Percentiles rank a stretch among this genome's conserved stretches.
phyloP scores from a whole-genome alignment of 257 asterid genomes.

The Osmanthus fragrans region DNA sequence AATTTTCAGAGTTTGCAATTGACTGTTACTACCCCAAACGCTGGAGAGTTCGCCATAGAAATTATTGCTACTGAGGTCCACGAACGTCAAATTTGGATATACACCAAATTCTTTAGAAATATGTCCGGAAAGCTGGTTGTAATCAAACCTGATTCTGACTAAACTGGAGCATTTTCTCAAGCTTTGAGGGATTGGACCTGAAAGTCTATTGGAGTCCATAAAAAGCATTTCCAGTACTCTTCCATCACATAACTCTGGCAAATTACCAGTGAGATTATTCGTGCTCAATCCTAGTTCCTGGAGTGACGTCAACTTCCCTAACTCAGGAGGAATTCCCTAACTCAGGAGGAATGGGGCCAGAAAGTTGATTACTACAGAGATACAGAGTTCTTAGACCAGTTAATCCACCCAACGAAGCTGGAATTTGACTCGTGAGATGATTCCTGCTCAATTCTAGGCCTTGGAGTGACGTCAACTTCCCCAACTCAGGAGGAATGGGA shows the following conservation, averaged over 20 bases:
- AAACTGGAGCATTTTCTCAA: constrained; percentile 5
- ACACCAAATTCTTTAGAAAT: constrained; percentile 9
- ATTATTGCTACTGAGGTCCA: not conserved
- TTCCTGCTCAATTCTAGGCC: too few species aligned
- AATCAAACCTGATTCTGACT: not conserved
- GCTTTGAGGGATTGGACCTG: constrained; percentile 9
- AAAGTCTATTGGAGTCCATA: constrained; percentile 7
- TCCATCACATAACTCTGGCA: constrained; percentile 15
- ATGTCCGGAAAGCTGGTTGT: constrained; percentile 13
- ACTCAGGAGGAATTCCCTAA: too few species aligned
- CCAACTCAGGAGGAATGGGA: too few species aligned
- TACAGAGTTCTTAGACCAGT: too few species aligned
- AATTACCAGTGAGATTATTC: too few species aligned
- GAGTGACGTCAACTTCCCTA: too few species aligned
- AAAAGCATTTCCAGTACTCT: not conserved
- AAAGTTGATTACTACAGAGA: too few species aligned
- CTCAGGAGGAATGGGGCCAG: too few species aligned
- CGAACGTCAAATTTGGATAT: not conserved
- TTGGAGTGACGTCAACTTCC: too few species aligned
- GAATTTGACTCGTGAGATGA: too few species aligned
- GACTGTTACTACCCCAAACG: not conserved
- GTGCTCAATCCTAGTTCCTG: too few species aligned
- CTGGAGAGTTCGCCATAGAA: constrained; percentile 5
- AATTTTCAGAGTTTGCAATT: not conserved
- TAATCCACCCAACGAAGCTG: too few species aligned